These are phyloP conservation scores for Amorphotheca resinae DNA, from an alignment of 495 filamentous ascomycete species.

Conservation along the genomic window DNA sequence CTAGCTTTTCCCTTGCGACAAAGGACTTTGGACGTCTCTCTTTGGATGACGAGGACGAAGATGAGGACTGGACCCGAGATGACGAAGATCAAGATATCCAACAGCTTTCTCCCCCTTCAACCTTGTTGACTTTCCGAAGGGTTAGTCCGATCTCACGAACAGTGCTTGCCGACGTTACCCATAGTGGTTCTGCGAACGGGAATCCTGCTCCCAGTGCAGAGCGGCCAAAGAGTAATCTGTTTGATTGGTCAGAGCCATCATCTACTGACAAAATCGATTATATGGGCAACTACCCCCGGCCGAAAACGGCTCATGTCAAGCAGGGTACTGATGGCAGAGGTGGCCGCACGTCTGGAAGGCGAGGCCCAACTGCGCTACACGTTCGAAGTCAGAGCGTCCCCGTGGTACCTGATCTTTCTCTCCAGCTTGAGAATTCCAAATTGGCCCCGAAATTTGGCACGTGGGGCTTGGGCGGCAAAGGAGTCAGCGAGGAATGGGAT, in stretches of 20 bases:
- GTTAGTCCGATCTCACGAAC: constrained; percentile 34
- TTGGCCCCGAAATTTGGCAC: constrained; percentile 71
- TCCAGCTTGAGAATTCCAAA: constrained; percentile 43
- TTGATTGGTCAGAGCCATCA: constrained; percentile 76
- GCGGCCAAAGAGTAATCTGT: constrained; percentile 50
- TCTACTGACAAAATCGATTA: constrained; percentile 40
- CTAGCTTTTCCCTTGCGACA: constrained; percentile 20
- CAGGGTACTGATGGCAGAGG: constrained; percentile 61
- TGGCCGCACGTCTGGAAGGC: constrained; percentile 60
- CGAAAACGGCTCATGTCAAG: constrained; percentile 85
- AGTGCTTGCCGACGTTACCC: constrained; percentile 31
- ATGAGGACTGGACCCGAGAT: constrained; percentile 48
- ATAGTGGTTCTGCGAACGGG: constrained; percentile 22
- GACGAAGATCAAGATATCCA: constrained; percentile 39
- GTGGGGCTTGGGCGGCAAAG: constrained; percentile 77
- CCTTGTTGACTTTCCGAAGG: constrained; percentile 25
- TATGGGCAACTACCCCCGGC: constrained; percentile 49
- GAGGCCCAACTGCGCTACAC: constrained; percentile 65
- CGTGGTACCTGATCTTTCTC: constrained; percentile 51
- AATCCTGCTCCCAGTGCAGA: constrained; percentile 27
- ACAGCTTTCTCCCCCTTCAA: constrained; percentile 41
- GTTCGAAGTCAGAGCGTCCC: constrained; percentile 95
- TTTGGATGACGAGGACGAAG: constrained; percentile 45
- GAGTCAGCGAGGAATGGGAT: constrained; percentile 24
- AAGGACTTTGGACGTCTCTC: constrained; percentile 35